Conservation (phyloP, 1,284 basidiomycete genomes). For the Ustilago nuda region DNA sequence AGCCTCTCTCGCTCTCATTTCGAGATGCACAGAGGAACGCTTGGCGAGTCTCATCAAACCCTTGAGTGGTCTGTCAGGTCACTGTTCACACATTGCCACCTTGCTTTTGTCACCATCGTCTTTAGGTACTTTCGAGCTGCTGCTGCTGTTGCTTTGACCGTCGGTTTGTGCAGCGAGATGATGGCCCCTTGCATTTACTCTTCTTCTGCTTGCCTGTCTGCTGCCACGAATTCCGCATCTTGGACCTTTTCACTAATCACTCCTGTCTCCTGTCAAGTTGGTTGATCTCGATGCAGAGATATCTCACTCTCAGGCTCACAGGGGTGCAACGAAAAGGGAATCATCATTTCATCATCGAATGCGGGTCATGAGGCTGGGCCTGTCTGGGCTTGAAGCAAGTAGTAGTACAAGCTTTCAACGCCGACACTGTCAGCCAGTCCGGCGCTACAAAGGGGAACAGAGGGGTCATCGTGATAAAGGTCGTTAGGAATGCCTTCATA, state of each 20-base stretch:
- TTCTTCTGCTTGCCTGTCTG: neutral
- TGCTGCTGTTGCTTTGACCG: neutral
- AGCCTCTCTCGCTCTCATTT: neutral
- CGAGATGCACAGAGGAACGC: neutral
- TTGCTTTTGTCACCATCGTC: too few species aligned
- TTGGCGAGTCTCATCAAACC: slow-evolving; percentile 6
- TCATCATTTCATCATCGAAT: slow-evolving; percentile 13
- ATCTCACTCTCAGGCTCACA: neutral
- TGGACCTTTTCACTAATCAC: neutral
- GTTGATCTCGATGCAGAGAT: neutral
- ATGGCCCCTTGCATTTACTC: neutral
- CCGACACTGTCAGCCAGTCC: neutral
- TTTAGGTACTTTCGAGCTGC: too few species aligned
- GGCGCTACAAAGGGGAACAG: slow-evolving; percentile 14
- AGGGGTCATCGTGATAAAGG: slow-evolving; percentile 3
- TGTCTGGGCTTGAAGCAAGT: neutral
- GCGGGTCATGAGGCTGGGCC: neutral
- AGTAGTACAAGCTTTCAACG: slow-evolving; percentile 8
- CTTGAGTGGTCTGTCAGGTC: slow-evolving; percentile 1
- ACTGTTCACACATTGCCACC: neutral
- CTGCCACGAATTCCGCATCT: neutral
- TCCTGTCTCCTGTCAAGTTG: neutral
- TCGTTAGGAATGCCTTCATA: neutral
- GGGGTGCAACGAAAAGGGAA: neutral
- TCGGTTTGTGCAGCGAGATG: slow-evolving; percentile 8